Evolutionary conservation across 352 stramenopile species (phyloP), one percentile per base, ranked within the genome.

Genomic region (Phytopythium cucurbitacearum): DNA sequence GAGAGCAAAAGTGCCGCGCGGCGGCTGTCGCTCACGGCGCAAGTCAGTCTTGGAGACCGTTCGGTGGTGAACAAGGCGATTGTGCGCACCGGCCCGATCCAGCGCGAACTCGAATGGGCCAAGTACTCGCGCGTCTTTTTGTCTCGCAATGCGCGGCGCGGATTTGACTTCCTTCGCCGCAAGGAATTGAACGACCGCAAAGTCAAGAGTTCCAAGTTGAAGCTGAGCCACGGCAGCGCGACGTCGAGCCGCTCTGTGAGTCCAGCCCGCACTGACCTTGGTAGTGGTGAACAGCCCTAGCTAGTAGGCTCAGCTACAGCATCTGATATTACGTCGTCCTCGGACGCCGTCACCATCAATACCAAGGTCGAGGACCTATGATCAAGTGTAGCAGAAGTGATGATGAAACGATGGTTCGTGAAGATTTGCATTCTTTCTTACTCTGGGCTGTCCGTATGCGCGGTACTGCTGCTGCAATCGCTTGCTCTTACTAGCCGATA

Each of bases 151-250:
- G 84, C 80, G 0, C 65, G 67, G 32, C 50, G 65, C 10, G 84
- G 84, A 11, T 89, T 79, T 52, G 81, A 94, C 54, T 94, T 91
- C 50, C 67, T 91, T 40, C 53, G 62, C n/a, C 84, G 84, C 10
- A 86, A 85, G 51, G 45, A 76, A 21, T 53, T 91, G 28, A 69
- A 76, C 50, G 72, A 90, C 53, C 13, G 51, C 16, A 72, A 65
- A 47, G 43, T 70, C 28, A 46, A 45, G 3, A 41, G 15, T 11
- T 36, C 10, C 3, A 50, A 36, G n/a, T 43, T 38, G 16, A 51
- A 56, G 36, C 60, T 41, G 55, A 65, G 48, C 33, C 66, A 37
- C 48, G 54, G 32, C 34, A 75, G 62, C 39, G 56, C 49, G 35
- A 48, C 63, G 34, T 65, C 57, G 15, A 76, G 64, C 54, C 57